Conservation (phyloP, 2,329 filamentous ascomycete genomes). For the Ceratocystis alfenasii region DNA sequence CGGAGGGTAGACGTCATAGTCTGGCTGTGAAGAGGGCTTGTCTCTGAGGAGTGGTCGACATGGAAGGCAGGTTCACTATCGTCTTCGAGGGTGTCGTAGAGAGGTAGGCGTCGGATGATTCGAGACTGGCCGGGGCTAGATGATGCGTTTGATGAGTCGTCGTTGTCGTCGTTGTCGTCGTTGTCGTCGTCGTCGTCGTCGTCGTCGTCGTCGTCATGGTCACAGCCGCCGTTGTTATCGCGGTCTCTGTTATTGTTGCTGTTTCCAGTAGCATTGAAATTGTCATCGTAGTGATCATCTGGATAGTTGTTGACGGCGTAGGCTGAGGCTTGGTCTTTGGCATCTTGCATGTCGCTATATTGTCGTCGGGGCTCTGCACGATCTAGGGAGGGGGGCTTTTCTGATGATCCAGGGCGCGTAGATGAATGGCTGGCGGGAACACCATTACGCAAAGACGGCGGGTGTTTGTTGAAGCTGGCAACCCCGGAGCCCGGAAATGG, state of each 20-base stretch:
- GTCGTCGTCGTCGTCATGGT: neutral
- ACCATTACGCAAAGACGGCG: neutral
- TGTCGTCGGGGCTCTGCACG: neutral
- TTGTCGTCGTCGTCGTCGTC: slow-evolving; percentile 33
- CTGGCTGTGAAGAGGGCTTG: slow-evolving; percentile 19
- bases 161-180: slow-evolving; percentile 32
- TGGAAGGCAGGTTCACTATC: slow-evolving; percentile 47
- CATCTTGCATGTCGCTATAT: neutral
- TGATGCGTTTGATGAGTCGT: slow-evolving; percentile 36
- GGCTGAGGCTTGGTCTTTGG: too few species aligned
- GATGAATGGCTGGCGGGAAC: neutral
- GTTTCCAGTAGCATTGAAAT: neutral
- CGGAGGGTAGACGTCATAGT: slow-evolving; percentile 41
- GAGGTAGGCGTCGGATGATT: slow-evolving; percentile 48
- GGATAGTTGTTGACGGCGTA: neutral
- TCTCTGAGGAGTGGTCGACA: slow-evolving; percentile 30
- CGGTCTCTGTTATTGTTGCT: neutral
- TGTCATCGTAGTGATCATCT: neutral
- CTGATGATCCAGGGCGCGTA: neutral
- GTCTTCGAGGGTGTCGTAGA: slow-evolving; percentile 31
- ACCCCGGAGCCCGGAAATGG: slow-evolving; percentile 4
- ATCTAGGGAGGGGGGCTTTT: neutral
- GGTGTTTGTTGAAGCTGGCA: neutral
- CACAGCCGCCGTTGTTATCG: neutral
- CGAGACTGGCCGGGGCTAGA: slow-evolving; percentile 46